Evolutionary conservation across 208 protist species (phyloP).

Genomic region (Wallacemonas sp.): DNA sequence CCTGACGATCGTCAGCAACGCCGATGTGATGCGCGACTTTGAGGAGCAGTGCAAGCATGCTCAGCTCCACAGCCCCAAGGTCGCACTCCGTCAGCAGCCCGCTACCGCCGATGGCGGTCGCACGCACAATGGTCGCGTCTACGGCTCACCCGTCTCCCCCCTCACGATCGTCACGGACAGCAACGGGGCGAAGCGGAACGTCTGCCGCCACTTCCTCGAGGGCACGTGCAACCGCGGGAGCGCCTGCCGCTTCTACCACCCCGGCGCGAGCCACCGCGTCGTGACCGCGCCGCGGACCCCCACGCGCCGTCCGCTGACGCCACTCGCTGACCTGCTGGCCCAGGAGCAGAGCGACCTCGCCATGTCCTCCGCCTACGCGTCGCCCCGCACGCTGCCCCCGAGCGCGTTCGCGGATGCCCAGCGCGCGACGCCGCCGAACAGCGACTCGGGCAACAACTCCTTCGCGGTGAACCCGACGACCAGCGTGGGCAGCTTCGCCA

Average conservation of each 20-base stretch:
- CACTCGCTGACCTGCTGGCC: slow-evolving; percentile 41
- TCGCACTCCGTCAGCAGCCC: not conserved
- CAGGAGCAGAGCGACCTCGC: slow-evolving; percentile 18
- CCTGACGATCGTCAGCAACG: not conserved
- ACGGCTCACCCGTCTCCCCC: not conserved
- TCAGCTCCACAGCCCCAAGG: slow-evolving; percentile 24
- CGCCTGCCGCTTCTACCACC: slow-evolving; percentile 60
- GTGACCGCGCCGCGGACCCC: slow-evolving; percentile 32
- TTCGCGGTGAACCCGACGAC: slow-evolving; percentile 1
- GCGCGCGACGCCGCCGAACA: slow-evolving; percentile 13
- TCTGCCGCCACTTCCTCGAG: slow-evolving; percentile 56
- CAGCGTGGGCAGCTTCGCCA: not conserved
- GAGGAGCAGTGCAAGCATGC: slow-evolving; percentile 7
- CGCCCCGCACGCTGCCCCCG: not conserved
- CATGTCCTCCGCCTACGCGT: slow-evolving; percentile 9
- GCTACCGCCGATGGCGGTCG: not conserved
- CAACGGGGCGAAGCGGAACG: slow-evolving; percentile 24
- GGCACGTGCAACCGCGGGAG: slow-evolving; percentile 65
- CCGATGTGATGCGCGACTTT: not conserved
- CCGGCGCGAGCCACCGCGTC: slow-evolving; percentile 42
- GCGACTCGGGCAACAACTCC: slow-evolving; percentile 13
- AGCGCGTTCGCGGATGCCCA: slow-evolving; percentile 15
- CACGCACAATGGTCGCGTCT: not conserved
- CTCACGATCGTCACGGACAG: not conserved
- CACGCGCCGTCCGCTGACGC: slow-evolving; percentile 35